These are phyloP conservation scores for Geotrichum aggregatum DNA, from an alignment of 1,139 yeast species.

Conservation along the genomic window DNA sequence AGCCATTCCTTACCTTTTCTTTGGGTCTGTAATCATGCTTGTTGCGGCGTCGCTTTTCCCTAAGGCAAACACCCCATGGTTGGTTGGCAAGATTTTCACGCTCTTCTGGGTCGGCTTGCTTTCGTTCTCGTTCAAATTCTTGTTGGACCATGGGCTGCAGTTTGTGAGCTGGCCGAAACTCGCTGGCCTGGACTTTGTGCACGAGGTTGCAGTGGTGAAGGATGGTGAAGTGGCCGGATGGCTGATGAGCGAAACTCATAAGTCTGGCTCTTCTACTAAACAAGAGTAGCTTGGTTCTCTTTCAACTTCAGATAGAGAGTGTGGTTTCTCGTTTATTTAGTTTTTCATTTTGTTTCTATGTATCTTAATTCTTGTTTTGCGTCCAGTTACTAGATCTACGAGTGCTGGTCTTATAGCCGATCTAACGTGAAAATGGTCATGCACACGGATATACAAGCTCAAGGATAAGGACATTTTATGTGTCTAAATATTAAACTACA, in stretches of 20 bases:
- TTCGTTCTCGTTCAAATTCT: constrained; percentile 46
- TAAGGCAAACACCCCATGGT: constrained; percentile 44
- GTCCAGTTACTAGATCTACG: neutral
- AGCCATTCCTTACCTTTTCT: constrained; percentile 69
- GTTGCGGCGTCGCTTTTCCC: constrained; percentile 71
- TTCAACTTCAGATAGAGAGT: neutral
- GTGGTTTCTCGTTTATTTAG: neutral
- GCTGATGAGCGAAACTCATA: constrained; percentile 23
- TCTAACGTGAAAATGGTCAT: too few species aligned
- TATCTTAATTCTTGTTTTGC: neutral
- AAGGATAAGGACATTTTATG: too few species aligned
- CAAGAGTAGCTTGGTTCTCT: constrained; percentile 1
- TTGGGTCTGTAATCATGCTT: constrained; percentile 67
- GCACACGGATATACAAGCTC: too few species aligned
- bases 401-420: too few species aligned
- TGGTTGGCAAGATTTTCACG: constrained; percentile 59
- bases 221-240: constrained; percentile 47
- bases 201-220: constrained; percentile 41
- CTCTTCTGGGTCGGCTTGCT: constrained; percentile 52
- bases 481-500: too few species aligned
- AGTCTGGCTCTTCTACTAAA: constrained; percentile 1
- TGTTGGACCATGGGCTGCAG: constrained; percentile 69
- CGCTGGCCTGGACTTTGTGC: constrained; percentile 50
- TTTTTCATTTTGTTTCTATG: neutral
- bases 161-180: constrained; percentile 94